Percentiles rank a stretch among this genome's conserved stretches.
Evolutionary conservation across 345 rosid genomes (phyloP).

Genomic region (Lenwebbia sp.): DNA sequence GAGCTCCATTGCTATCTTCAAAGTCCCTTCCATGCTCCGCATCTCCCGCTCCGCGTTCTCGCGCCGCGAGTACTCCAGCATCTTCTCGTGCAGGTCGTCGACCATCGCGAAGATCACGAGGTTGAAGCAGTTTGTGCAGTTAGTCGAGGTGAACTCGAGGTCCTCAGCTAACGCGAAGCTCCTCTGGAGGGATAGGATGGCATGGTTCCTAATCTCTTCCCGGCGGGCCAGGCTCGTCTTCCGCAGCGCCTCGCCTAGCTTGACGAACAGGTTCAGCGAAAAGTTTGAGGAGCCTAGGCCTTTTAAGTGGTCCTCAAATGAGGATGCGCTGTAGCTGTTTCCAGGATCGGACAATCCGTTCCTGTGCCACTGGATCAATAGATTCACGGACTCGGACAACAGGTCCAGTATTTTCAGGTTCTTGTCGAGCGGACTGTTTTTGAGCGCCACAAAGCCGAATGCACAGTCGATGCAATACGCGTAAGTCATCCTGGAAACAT

Average conservation of each 20-base stretch:
- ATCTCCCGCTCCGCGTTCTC: conserved; percentile 71
- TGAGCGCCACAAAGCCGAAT: conserved; percentile 61
- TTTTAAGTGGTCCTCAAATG: conserved; percentile 44
- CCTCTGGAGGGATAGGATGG: conserved; percentile 38
- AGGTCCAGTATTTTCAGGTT: conserved; percentile 60
- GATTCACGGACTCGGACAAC: conserved; percentile 48
- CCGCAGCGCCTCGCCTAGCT: conserved; percentile 70
- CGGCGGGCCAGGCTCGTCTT: conserved; percentile 71
- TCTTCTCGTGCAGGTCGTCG: conserved; percentile 82
- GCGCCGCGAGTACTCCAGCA: conserved; percentile 69
- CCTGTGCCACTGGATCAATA: conserved; percentile 47
- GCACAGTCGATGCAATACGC: conserved; percentile 72
- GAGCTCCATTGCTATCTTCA: conserved; percentile 57
- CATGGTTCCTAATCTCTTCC: conserved; percentile 77
- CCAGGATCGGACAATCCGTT: conserved; percentile 26
- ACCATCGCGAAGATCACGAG: conserved; percentile 55
- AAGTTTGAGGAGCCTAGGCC: conserved; percentile 16
- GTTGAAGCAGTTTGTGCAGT: conserved; percentile 48
- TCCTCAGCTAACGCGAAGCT: conserved; percentile 50
- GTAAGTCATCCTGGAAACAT: conserved; percentile 45
- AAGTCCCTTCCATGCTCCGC: conserved; percentile 86
- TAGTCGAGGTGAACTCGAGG: conserved; percentile 53
- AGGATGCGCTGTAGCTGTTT: conserved; percentile 31
- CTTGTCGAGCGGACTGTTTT: conserved; percentile 62
- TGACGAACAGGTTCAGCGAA: conserved; percentile 41